Conservation (phyloP, 2,329 filamentous ascomycete genomes). For the Penicillium decumbens region DNA sequence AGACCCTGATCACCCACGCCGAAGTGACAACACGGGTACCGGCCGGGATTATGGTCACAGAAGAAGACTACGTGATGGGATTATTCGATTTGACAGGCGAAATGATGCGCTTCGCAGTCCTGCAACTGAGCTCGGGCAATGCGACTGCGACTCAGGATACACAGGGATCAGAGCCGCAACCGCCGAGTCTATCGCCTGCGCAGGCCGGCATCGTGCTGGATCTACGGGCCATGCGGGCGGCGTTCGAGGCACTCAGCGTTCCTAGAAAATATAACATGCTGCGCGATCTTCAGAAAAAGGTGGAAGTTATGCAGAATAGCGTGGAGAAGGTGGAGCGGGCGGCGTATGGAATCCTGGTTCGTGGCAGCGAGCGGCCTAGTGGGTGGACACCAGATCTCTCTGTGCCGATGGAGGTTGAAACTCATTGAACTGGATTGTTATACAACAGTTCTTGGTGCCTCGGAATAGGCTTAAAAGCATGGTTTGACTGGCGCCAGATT, state of each 20-base stretch:
- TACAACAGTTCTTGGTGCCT: neutral
- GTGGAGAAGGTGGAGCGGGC: slow-evolving; percentile 92
- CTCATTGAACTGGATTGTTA: slow-evolving; percentile 26
- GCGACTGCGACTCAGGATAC: slow-evolving; percentile 37
- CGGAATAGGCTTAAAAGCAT: neutral
- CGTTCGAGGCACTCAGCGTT: slow-evolving; percentile 68
- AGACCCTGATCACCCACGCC: slow-evolving; percentile 65
- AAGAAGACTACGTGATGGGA: slow-evolving; percentile 83
- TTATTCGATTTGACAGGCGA: slow-evolving; percentile 93
- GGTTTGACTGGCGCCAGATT: no score
- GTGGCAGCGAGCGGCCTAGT: slow-evolving; percentile 81
- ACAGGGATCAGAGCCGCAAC: neutral
- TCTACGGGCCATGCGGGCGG: slow-evolving; percentile 69
- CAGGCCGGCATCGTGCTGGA: slow-evolving; percentile 71
- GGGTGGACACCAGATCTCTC: slow-evolving; percentile 83
- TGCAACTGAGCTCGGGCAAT: slow-evolving; percentile 72
- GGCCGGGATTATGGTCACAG: slow-evolving; percentile 60
- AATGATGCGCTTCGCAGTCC: slow-evolving; percentile 94
- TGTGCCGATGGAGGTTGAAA: slow-evolving; percentile 39
- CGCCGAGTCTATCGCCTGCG: slow-evolving; percentile 25
- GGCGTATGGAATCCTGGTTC: slow-evolving; percentile 79
- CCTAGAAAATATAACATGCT: slow-evolving; percentile 50
- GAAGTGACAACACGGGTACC: slow-evolving; percentile 50
- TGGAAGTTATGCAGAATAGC: slow-evolving; percentile 77
- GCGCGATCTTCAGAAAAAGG: slow-evolving; percentile 69